phyloP scores from a whole-genome alignment of 306 rosid genomes.

The Citrullus colocynthis region DNA sequence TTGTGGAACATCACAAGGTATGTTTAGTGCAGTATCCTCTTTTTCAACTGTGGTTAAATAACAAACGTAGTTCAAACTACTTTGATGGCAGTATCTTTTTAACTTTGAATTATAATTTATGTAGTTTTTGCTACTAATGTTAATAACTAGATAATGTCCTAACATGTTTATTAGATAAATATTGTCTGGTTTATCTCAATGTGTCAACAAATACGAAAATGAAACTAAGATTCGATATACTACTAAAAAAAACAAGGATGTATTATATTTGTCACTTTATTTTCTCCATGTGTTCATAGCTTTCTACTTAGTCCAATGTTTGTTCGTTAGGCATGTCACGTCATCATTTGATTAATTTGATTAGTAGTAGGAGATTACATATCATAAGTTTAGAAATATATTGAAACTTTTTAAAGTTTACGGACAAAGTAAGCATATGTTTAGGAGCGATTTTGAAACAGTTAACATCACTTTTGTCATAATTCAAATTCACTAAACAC shows the following conservation, averaged over 20 bases:
- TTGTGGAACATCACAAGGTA: conserved; percentile 90
- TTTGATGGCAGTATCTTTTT: background rate
- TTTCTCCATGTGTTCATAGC: background rate
- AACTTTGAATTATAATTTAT: background rate
- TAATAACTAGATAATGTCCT: background rate
- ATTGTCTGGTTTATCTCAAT: background rate
- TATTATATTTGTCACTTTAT: background rate
- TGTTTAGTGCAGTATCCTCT: background rate
- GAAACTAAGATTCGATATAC: background rate
- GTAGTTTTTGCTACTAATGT: background rate
- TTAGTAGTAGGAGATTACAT: too few species aligned
- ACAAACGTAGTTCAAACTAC: background rate
- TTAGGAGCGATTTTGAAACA: too few species aligned
- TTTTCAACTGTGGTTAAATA: background rate
- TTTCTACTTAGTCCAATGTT: background rate
- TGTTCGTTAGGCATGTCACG: background rate
- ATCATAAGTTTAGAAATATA: background rate
- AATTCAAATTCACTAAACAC: too few species aligned
- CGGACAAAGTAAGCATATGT: background rate
- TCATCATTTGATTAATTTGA: background rate
- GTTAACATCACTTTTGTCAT: too few species aligned
- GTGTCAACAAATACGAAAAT: background rate
- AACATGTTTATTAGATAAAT: background rate
- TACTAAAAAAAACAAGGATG: background rate
- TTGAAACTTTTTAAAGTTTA: background rate